phyloP scores from a whole-genome alignment of 495 filamentous ascomycete species.

The Podospora sp. region DNA sequence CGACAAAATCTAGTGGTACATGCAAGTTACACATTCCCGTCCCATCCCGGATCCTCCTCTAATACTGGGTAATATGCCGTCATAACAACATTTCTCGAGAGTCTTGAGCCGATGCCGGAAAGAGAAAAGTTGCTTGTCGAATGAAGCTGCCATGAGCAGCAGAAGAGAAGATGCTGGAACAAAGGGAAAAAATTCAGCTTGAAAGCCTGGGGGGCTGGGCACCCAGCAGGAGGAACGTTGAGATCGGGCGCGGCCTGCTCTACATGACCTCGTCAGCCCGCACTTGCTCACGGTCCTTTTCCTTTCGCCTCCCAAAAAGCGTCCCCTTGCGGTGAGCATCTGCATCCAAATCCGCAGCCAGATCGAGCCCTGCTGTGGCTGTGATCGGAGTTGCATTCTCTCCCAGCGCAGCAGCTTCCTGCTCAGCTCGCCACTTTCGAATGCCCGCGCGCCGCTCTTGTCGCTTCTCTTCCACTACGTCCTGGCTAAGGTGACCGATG shows the following conservation, averaged over 20 bases:
- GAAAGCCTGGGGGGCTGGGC: not conserved
- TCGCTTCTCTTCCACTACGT: conserved; percentile 62
- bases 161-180: conserved; percentile 9
- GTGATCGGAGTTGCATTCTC: conserved; percentile 13
- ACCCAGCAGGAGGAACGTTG: conserved; percentile 21
- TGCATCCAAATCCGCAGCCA: conserved; percentile 29
- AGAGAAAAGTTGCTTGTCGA: not conserved
- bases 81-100: not conserved
- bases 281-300: conserved; percentile 33
- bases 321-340: conserved; percentile 43
- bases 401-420: conserved; percentile 37
- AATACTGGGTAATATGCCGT: not conserved
- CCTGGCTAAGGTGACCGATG: conserved; percentile 76
- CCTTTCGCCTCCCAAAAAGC: conserved; percentile 42
- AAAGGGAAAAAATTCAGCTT: not conserved
- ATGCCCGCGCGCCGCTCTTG: conserved; percentile 57
- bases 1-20: conserved; percentile 15
- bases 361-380: conserved; percentile 33
- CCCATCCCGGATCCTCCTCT: not conserved
- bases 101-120: not conserved
- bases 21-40: conserved; percentile 12
- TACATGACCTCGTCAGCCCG: conserved; percentile 40
- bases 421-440: conserved; percentile 45
- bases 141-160: not conserved
- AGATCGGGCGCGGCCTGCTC: conserved; percentile 30